These are phyloP conservation scores for Priceomyces carsonii DNA, from an alignment of 805 yeast species.

Conservation along the genomic window DNA sequence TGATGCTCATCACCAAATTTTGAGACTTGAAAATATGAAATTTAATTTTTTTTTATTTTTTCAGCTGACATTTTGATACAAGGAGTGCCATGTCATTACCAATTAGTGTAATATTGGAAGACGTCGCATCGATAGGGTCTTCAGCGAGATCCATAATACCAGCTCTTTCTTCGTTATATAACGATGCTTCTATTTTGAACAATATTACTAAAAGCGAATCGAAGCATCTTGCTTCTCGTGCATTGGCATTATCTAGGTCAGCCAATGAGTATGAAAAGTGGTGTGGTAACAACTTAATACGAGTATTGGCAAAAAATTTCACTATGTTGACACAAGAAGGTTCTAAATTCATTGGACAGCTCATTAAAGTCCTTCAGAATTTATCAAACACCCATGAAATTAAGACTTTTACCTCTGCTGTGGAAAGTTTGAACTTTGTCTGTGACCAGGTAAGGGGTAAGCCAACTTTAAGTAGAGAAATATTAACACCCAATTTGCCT, in stretches of 20 bases:
- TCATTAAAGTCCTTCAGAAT: slow-evolving; percentile 43
- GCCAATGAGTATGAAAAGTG: slow-evolving; percentile 46
- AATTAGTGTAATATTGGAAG: slow-evolving; percentile 21
- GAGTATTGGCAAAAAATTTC: slow-evolving; percentile 42
- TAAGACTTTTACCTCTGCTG: slow-evolving; percentile 34
- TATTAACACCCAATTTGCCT: slow-evolving; percentile 76
- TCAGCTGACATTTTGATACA: too few relatives aligned
- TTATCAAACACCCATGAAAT: slow-evolving; percentile 33
- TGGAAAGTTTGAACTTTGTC: slow-evolving; percentile 42
- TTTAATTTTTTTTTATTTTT: too few relatives aligned
- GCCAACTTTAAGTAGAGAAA: slow-evolving; percentile 80
- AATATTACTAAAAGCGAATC: slow-evolving; percentile 51
- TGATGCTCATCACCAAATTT: slow-evolving; percentile 2
- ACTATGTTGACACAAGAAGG: slow-evolving; percentile 44
- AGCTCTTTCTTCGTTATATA: slow-evolving; percentile 28
- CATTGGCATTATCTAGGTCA: slow-evolving; percentile 29
- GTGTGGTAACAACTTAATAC: slow-evolving; percentile 58
- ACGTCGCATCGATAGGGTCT: slow-evolving; percentile 25
- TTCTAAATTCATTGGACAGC: slow-evolving; percentile 33
- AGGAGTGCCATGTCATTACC: slow-evolving; percentile 7
- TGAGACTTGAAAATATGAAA: slow-evolving; percentile 11
- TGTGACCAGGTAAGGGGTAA: slow-evolving; percentile 66
- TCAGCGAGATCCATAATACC: slow-evolving; percentile 30
- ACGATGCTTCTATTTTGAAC: slow-evolving; percentile 30
- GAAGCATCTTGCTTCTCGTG: slow-evolving; percentile 49